These are phyloP conservation scores for Mastigamoeba balamuthi DNA, from an alignment of 78 protist species.

Conservation along the genomic window DNA sequence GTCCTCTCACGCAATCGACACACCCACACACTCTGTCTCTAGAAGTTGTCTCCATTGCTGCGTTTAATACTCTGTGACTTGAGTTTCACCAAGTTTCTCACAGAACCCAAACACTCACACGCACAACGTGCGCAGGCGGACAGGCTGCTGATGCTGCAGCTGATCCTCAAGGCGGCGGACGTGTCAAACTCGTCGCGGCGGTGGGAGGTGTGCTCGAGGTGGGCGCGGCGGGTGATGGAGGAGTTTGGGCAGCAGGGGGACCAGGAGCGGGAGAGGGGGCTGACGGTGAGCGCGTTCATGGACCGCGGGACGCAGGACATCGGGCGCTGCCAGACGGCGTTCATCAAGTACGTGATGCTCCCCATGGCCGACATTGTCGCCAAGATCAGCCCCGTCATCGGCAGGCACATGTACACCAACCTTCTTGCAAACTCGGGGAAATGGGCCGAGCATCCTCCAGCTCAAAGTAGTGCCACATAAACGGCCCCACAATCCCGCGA, in stretches of 20 bases:
- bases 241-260: slow-evolving; percentile 63
- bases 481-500: no score
- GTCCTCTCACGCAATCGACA: slow-evolving; percentile 15
- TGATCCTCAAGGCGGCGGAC: slow-evolving; percentile 33
- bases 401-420: not conserved
- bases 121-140: no score
- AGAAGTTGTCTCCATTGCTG: no score
- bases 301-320: slow-evolving; percentile 41
- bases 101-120: no score
- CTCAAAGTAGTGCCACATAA: no score
- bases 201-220: not conserved
- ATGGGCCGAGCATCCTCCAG: no score
- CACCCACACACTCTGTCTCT: slow-evolving; percentile 4
- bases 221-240: slow-evolving; percentile 16
- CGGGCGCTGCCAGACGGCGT: slow-evolving; percentile 52
- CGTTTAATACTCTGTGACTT: no score
- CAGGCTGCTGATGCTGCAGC: slow-evolving; percentile 19
- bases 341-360: slow-evolving; percentile 21
- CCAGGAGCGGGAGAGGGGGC: slow-evolving; percentile 19
- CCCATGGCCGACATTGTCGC: not conserved
- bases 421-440: no score
- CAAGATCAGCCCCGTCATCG: not conserved
- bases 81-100: no score
- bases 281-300: slow-evolving; percentile 59
- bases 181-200: slow-evolving; percentile 23